Evolutionary conservation across 495 filamentous ascomycete genomes (phyloP), one percentile per base, ranked within the genome.

Genomic region (Annulohypoxylon nitens): DNA sequence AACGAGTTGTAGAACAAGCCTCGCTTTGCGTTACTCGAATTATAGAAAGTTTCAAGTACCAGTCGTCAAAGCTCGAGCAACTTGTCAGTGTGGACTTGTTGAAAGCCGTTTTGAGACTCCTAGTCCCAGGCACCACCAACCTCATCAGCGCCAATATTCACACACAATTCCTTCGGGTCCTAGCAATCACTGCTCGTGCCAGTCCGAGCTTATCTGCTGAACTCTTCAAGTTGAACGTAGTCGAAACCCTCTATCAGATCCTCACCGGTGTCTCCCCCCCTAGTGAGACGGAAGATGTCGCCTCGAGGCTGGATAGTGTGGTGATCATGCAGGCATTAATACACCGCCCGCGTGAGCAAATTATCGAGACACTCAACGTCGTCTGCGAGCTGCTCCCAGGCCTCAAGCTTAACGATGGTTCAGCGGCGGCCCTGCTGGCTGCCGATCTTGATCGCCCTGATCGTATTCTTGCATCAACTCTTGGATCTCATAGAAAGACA

Each of bases 281-380:
- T 23, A 88, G 84, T 72, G 92, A 92, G 47, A 87, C 86, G 4
- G 93, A 97, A 16, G 92, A 95, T 78, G 86, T 93, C 34, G 92
- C 93, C n/a, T 88, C 87, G 25, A 97, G 96, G 81, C 94, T 98
- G 77, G 95, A 98, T 82, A 97, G 93, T 77, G 95, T 98, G 30
- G 89, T 99, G 55, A 95, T 98, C 80, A 98, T 99, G 97, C 96
- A 99, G 78, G 95, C 96, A 34, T 82, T 99, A 74, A 97, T 99
- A 61, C 97, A 98, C 77, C 89, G 95, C 37, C 96, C 96, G n/a
- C 89, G 94, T 50, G 96, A 99, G 76, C 97, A 98, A 79, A 91
- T 99, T 26, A 94, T 93, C 75, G 97, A 99, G 83, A 97, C 97
- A 4, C 88, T 99, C 64, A 98, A 97, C 79, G 95, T 99, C 64